A percentile compares a stretch with the other conserved stretches of the same genome.
These are phyloP conservation scores for Microcyclospora pomicola DNA, from an alignment of 2,329 filamentous ascomycete genomes.

Conservation along the genomic window DNA sequence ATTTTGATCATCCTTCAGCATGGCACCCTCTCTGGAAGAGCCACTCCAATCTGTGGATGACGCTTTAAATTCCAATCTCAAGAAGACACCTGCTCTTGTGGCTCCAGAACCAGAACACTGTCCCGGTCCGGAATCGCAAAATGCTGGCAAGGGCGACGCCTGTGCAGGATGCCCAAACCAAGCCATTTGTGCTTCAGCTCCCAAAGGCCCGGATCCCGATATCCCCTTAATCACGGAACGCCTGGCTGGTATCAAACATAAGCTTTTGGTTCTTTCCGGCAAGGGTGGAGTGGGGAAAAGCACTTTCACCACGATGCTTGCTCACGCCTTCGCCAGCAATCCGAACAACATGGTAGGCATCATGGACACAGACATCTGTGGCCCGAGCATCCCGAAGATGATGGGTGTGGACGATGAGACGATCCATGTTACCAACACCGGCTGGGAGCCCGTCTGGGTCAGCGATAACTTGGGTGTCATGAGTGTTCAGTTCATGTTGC, in stretches of 20 bases:
- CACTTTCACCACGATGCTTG: constrained; percentile 78
- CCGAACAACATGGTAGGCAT: constrained; percentile 70
- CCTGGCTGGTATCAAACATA: constrained; percentile 70
- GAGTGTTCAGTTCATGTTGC: constrained; percentile 97
- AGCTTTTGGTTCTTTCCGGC: constrained; percentile 81
- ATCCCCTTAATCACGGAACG: constrained; percentile 77
- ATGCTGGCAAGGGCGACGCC: constrained; percentile 55
- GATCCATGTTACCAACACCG: constrained; percentile 75
- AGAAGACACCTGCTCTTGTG: constrained; percentile 68
- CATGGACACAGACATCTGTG: constrained; percentile 97
- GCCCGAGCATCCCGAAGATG: constrained; percentile 95
- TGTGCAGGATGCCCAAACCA: constrained; percentile 96
- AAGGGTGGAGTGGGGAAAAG: constrained; percentile 97
- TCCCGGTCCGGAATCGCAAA: constrained; percentile 70
- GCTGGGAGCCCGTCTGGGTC: constrained; percentile 94
- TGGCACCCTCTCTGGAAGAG: constrained; percentile 73
- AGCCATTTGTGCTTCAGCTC: constrained; percentile 80
- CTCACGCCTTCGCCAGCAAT: constrained; percentile 77
- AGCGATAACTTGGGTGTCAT: constrained; percentile 88
- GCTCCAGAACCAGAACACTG: constrained; percentile 94
- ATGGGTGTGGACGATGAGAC: constrained; percentile 92
- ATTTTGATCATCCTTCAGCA: constrained; percentile 23
- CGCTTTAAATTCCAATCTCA: constrained; percentile 59
- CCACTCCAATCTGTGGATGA: constrained; percentile 40
- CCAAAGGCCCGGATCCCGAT: constrained; percentile 91